These are phyloP conservation scores for Prunus armeniaca DNA, from an alignment of 306 rosid species.

Conservation along the genomic window DNA sequence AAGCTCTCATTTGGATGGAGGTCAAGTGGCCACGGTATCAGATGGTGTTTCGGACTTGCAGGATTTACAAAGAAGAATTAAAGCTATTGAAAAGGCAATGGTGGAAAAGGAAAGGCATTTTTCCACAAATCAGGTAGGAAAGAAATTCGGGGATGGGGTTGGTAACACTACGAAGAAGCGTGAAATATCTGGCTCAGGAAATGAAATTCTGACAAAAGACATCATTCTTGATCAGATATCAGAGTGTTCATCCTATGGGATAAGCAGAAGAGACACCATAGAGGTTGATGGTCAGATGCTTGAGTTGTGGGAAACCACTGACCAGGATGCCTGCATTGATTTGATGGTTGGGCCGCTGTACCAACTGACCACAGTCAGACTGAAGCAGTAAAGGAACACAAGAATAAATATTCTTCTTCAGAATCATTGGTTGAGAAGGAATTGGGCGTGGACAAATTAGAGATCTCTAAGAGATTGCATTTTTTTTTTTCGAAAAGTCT, in stretches of 20 bases:
- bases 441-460: no score
- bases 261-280: slow-evolving; percentile 39
- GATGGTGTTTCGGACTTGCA: slow-evolving; percentile 50
- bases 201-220: slow-evolving; percentile 83
- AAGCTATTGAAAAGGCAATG: slow-evolving; percentile 57
- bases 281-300: slow-evolving; percentile 33
- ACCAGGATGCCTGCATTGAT: slow-evolving; percentile 68
- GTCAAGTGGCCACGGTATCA: slow-evolving; percentile 30
- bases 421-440: not conserved
- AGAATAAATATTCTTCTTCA: no score
- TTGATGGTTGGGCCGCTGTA: slow-evolving; percentile 43
- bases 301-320: slow-evolving; percentile 79
- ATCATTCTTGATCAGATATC: slow-evolving; percentile 91
- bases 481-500: no score
- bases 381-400: no score
- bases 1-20: slow-evolving; percentile 36
- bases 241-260: slow-evolving; percentile 62
- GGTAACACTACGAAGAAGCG: slow-evolving; percentile 25
- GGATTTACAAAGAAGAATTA: slow-evolving; percentile 66
- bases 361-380: no score
- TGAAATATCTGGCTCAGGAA: slow-evolving; percentile 51
- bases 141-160: slow-evolving; percentile 29
- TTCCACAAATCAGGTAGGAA: slow-evolving; percentile 35
- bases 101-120: slow-evolving; percentile 36
- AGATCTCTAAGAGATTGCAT: no score